Evolutionary conservation across 495 filamentous ascomycete genomes (phyloP).

Genomic region (Penicillium steckii): DNA sequence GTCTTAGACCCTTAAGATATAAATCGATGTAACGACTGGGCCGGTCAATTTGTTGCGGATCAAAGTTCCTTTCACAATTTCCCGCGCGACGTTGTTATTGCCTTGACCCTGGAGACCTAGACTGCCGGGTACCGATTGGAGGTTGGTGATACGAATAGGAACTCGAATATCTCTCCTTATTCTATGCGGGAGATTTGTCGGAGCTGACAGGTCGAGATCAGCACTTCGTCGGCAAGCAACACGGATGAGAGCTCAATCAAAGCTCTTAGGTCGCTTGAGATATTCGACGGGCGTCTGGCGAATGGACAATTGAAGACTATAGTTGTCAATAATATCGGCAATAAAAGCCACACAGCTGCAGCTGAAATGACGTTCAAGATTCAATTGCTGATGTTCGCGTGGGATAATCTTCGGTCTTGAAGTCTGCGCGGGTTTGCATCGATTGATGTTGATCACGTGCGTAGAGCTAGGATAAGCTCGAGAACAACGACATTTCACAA

Average conservation of each 20-base stretch:
- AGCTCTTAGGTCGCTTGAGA: background rate
- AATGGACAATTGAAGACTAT: too few species aligned
- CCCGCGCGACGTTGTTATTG: background rate
- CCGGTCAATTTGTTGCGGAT: background rate
- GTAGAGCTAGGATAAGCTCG: conserved; percentile 4
- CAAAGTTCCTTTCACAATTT: background rate
- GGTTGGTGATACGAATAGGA: too few species aligned
- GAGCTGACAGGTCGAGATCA: background rate
- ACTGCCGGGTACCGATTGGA: too few species aligned
- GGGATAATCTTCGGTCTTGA: conserved; percentile 5
- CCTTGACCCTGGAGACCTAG: background rate
- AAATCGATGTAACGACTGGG: background rate
- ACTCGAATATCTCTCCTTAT: background rate
- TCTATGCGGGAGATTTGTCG: background rate
- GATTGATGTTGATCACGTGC: conserved; percentile 20
- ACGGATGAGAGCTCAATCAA: background rate
- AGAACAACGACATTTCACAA: background rate
- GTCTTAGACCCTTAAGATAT: background rate
- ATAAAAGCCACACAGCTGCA: background rate
- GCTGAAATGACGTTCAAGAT: background rate
- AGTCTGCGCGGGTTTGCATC: conserved; percentile 15
- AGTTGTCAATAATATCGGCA: too few species aligned
- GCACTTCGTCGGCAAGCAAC: background rate
- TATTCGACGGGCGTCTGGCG: too few species aligned
- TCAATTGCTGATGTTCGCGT: conserved; percentile 5